Conservation (phyloP, 768 basidiomycete genomes). For the Amanita rubescens region DNA sequence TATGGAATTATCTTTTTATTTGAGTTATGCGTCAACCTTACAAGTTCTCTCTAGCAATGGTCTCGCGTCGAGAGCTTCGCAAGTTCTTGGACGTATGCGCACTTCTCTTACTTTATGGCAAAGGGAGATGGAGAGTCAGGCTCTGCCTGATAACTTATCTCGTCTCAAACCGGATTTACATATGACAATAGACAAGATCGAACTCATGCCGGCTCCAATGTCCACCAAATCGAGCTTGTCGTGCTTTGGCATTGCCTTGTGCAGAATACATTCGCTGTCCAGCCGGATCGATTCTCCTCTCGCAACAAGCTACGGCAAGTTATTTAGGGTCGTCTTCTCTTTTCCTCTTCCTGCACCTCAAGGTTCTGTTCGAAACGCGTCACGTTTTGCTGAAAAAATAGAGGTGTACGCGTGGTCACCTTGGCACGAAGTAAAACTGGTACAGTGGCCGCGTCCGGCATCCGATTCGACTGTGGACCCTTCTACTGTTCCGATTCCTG, state of each 20-base stretch:
- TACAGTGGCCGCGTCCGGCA: background rate
- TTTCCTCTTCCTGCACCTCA: background rate
- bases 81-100: conserved; percentile 28
- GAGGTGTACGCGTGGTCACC: conserved; percentile 1
- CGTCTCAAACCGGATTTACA: background rate
- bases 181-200: conserved; percentile 1
- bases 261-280: background rate
- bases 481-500: background rate
- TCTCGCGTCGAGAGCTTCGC: conserved; percentile 38
- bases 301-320: background rate
- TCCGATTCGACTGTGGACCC: background rate
- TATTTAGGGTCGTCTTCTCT: conserved; percentile 1
- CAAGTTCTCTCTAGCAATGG: conserved; percentile 22
- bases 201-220: background rate
- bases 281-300: background rate
- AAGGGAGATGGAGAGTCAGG: conserved; percentile 29
- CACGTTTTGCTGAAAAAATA: background rate
- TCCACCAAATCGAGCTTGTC: background rate
- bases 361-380: background rate
- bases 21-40: background rate
- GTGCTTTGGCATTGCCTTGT: conserved; percentile 5
- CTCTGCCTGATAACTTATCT: background rate
- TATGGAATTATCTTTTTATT: conserved; percentile 15
- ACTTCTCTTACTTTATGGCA: conserved; percentile 42
- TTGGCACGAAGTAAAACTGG: conserved; percentile 5